Evolutionary conservation across 1,139 yeast species (phyloP).

Genomic region (Geotrichum candidum): DNA sequence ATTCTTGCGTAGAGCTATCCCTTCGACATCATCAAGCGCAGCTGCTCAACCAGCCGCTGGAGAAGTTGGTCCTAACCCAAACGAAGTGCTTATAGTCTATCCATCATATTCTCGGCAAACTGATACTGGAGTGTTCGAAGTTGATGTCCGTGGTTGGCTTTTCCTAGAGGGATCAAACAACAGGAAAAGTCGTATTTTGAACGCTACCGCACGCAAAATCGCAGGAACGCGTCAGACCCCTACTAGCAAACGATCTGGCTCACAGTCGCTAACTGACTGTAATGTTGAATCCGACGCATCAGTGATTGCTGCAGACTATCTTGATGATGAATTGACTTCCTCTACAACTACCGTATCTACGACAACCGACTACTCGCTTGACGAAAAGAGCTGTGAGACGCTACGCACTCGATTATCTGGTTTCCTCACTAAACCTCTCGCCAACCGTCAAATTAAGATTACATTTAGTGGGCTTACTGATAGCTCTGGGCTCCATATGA

Average conservation of each 20-base stretch:
- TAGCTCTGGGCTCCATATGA: constrained; percentile 9
- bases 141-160: background rate
- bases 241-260: background rate
- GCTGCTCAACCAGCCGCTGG: background rate
- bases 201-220: background rate
- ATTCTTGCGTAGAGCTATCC: background rate
- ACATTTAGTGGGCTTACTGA: constrained; percentile 13
- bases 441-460: background rate
- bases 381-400: background rate
- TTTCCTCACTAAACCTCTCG: background rate
- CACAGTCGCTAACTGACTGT: background rate
- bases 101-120: background rate
- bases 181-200: background rate
- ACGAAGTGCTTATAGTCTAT: background rate
- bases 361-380: background rate
- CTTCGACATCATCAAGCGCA: background rate
- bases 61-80: background rate
- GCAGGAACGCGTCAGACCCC: background rate
- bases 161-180: background rate
- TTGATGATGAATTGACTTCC: background rate
- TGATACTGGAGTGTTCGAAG: background rate
- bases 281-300: background rate
- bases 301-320: background rate
- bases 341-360: background rate
- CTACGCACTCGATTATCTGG: background rate